Percentiles rank a stretch among this genome's conserved stretches.
Conservation (phyloP, 2,329 filamentous ascomycete species). For the Colletotrichum sansevieriae region DNA sequence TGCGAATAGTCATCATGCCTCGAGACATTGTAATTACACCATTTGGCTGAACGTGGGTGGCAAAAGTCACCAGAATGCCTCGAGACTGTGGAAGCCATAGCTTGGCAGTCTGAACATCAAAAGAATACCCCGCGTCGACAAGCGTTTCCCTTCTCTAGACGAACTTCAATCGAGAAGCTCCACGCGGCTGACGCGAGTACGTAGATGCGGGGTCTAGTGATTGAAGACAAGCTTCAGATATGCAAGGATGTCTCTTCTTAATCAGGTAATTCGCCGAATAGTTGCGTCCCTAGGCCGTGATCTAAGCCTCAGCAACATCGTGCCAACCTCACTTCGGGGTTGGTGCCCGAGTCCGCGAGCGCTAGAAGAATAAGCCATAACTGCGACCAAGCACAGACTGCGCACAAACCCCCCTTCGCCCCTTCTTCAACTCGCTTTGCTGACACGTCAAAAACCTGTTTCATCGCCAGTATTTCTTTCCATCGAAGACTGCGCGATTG, state of each 20-base stretch:
- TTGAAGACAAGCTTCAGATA: slow-evolving; percentile 2
- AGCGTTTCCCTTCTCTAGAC: not conserved
- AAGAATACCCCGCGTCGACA: not conserved
- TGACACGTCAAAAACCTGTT: not conserved
- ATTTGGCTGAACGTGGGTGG: no score
- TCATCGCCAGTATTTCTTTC: not conserved
- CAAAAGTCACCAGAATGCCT: no score
- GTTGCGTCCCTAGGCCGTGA: slow-evolving; percentile 6
- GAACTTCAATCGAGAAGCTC: not conserved
- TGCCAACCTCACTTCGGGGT: slow-evolving; percentile 10
- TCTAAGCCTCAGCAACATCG: slow-evolving; percentile 9
- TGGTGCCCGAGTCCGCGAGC: slow-evolving; percentile 5
- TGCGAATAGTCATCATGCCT: no score
- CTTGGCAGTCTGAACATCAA: not conserved
- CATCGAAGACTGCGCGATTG: not conserved
- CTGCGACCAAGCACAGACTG: not conserved
- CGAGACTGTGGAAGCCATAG: no score
- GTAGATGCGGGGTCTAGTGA: not conserved
- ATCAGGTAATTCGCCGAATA: slow-evolving; percentile 1
- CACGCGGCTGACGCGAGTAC: not conserved
- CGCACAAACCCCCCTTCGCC: not conserved
- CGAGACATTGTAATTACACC: no score
- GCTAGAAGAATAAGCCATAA: not conserved
- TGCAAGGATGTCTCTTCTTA: slow-evolving; percentile 12
- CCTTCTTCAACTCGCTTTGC: not conserved